These are phyloP conservation scores for Aspergillus intermedius DNA, from an alignment of 2,329 filamentous ascomycete species.

Conservation along the genomic window DNA sequence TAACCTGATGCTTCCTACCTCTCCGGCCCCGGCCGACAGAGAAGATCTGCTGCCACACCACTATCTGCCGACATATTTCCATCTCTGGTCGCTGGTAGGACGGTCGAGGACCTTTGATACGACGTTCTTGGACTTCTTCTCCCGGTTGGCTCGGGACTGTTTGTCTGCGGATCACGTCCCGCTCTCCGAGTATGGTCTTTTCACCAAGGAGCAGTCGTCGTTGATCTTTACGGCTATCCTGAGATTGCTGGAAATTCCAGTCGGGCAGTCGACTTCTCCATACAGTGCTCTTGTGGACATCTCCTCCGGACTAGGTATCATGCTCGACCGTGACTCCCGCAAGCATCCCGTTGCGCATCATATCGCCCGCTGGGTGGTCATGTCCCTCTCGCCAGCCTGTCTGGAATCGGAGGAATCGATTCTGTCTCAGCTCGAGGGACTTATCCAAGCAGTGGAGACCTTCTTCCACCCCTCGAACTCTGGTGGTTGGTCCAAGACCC, in stretches of 20 bases:
- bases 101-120: constrained; percentile 82
- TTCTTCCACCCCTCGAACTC: constrained; percentile 99
- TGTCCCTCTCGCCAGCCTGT: constrained; percentile 82
- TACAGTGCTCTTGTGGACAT: constrained; percentile 77
- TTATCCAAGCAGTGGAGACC: constrained; percentile 92
- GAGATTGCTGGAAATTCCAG: constrained; percentile 86
- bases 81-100: constrained; percentile 89
- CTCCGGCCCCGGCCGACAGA: constrained; percentile 61
- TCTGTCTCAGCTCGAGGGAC: constrained; percentile 75
- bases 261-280: constrained; percentile 89
- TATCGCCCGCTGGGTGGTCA: constrained; percentile 86
- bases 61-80: constrained; percentile 90
- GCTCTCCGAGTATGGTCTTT: constrained; percentile 83
- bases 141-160: constrained; percentile 77
- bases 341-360: constrained; percentile 90
- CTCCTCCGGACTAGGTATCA: constrained; percentile 72
- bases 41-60: constrained; percentile 76
- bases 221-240: constrained; percentile 88
- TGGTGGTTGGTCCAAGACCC: constrained; percentile 79
- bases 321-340: constrained; percentile 85
- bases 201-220: constrained; percentile 84
- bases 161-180: constrained; percentile 66
- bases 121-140: constrained; percentile 83
- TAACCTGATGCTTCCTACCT: constrained; percentile 81
- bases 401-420: constrained; percentile 72